Base-by-base conservation (phyloP, 192 early-diverging fungal species). In the Backusella australiensis region DNA sequence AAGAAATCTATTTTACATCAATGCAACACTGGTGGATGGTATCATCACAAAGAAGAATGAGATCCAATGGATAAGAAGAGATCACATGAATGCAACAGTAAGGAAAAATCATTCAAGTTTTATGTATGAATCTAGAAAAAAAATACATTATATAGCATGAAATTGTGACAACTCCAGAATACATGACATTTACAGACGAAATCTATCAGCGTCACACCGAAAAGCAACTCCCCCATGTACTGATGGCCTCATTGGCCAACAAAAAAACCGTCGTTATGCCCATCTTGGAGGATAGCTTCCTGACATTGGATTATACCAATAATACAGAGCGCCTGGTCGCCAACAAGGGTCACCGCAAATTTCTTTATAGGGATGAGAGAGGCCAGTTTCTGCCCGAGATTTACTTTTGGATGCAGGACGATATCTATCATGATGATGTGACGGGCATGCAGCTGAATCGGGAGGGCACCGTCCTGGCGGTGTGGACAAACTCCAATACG, bases 401-500 rank as follows among this genome's bases (percentile, higher is more conserved):
- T 4, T 75, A 71, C 44, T 66, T 53, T 36, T 79, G 41, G 6
- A 75, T 56, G 65, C 23, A 35, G 38, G 59, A 65, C 15, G 29
- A 38, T 17, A n/a, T 73, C 1, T 35, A 17, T 39, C 35, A n/a
- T 34, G 53, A 73, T 42, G 34, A 70, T 2, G 75, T 79, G 38
- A 34, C 8, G 15, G 76, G 80, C 1, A 41, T 75, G 4, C 11
- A 44, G 19, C 11, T 82, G 15, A 72, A 78, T 44, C 46, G 21
- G 3, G 41, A 78, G 9, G 76, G 80, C 0, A 75, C 70, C 1
- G 67, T 82, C 4, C 49, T 74, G 39, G 69, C 63, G 14, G 35
- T 75, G 7, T 77, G 80, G 80, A 77, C 77, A 4, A 41, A 78
- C 17, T 42, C 68, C 3, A 78, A 82, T 32, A 29, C 74, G 12